These are phyloP conservation scores for Teratosphaeriaceae sp. DNA, from an alignment of 2,329 filamentous ascomycete species.

Conservation along the genomic window DNA sequence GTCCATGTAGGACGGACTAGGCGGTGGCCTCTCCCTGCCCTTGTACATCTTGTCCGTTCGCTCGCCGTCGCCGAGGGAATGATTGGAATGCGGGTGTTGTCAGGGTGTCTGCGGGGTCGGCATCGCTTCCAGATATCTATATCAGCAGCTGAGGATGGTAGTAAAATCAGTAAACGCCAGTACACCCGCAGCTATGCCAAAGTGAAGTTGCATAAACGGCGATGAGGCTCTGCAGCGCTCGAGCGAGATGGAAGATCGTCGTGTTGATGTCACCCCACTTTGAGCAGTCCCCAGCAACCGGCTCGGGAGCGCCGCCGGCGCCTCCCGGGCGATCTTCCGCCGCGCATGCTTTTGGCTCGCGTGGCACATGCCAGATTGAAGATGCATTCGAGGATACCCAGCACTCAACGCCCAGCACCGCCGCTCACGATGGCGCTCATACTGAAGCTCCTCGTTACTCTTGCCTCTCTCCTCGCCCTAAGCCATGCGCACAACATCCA, in stretches of 20 bases:
- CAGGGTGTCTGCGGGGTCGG: not conserved
- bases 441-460: not conserved
- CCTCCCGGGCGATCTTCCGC: not conserved
- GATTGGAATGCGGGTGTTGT: constrained; percentile 10
- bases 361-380: not conserved
- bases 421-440: not conserved
- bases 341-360: not conserved
- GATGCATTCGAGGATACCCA: too few species aligned
- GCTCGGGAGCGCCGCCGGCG: not conserved
- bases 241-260: not conserved
- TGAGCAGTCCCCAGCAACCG: not conserved
- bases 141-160: too few species aligned
- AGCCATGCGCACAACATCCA: constrained; percentile 88
- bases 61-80: constrained; percentile 9
- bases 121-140: too few species aligned
- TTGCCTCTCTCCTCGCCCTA: constrained; percentile 48
- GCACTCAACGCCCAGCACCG: too few species aligned
- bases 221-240: not conserved
- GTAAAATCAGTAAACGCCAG: not conserved
- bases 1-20: constrained; percentile 23
- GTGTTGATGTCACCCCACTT: not conserved
- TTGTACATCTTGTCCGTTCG: constrained; percentile 8
- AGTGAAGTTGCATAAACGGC: not conserved
- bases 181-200: not conserved
- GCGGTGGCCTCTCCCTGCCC: constrained; percentile 16